Evolutionary conservation across 441 rosid genomes (phyloP).

Genomic region (Manihot esculenta): DNA sequence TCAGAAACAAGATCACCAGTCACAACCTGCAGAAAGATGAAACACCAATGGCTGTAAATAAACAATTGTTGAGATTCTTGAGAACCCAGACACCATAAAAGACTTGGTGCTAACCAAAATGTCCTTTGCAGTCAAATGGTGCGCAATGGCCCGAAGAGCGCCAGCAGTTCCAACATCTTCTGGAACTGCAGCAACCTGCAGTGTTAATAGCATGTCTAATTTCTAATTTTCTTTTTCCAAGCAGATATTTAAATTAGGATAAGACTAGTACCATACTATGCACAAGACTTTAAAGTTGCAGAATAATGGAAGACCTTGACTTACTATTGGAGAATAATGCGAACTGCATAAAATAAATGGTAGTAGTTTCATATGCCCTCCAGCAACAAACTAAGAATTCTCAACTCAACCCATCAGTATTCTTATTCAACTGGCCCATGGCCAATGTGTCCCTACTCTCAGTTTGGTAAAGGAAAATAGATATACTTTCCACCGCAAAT

Average conservation of each 20-base stretch:
- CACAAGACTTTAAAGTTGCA: neutral
- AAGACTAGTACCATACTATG: neutral
- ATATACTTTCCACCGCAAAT: neutral
- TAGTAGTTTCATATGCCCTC: neutral
- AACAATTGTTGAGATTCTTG: slow-evolving; percentile 6
- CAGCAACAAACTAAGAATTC: neutral
- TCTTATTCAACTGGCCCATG: too few relatives aligned
- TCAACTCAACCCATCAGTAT: neutral
- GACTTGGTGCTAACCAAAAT: slow-evolving; percentile 58
- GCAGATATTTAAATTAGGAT: neutral
- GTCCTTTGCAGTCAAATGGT: slow-evolving; percentile 83
- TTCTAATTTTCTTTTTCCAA: neutral
- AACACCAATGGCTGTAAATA: slow-evolving; percentile 16
- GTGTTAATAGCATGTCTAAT: slow-evolving; percentile 16
- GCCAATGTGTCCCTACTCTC: neutral
- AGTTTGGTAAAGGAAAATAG: neutral
- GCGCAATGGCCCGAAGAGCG: slow-evolving; percentile 90
- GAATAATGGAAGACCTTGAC: too few relatives aligned
- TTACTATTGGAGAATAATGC: neutral
- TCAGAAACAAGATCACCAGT: slow-evolving; percentile 99
- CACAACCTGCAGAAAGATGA: slow-evolving; percentile 58
- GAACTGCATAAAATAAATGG: neutral
- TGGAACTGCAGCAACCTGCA: slow-evolving; percentile 87
- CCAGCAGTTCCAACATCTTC: slow-evolving; percentile 96
- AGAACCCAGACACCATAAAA: slow-evolving; percentile 21